Evolutionary conservation across 345 rosid genomes (phyloP).

Genomic region (Eucalyptus tenuipes): DNA sequence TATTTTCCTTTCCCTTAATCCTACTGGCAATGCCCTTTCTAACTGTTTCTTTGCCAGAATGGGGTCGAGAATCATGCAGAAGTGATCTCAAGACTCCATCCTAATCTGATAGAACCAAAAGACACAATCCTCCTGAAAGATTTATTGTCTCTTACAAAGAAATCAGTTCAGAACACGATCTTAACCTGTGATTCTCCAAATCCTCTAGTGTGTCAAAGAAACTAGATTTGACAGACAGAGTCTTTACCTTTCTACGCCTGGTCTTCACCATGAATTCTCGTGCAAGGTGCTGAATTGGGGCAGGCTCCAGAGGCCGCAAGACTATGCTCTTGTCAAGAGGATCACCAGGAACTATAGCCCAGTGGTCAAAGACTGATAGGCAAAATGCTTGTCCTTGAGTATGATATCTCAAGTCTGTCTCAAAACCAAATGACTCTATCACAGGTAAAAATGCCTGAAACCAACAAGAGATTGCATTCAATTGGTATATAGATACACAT

Average conservation of each 20-base stretch:
- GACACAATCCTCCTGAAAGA: neutral
- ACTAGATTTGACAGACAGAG: neutral
- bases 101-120: neutral
- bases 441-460: constrained; percentile 82
- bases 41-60: neutral
- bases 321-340: constrained; percentile 91
- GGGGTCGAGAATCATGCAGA: neutral
- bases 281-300: constrained; percentile 85
- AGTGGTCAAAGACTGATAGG: constrained; percentile 71
- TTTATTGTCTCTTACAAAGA: neutral
- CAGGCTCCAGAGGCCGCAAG: constrained; percentile 80
- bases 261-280: constrained; percentile 88
- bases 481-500: neutral
- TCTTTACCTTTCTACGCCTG: constrained; percentile 66
- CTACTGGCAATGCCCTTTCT: neutral
- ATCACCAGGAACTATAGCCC: constrained; percentile 92
- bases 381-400: constrained; percentile 93
- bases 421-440: constrained; percentile 87
- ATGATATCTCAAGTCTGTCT: constrained; percentile 82
- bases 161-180: neutral
- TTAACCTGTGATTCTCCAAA: neutral
- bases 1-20: neutral
- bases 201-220: neutral
- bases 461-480: neutral
- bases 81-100: neutral